A percentile compares a stretch with the other conserved stretches of the same genome.
These are phyloP conservation scores for Candida awuae DNA, from an alignment of 805 yeast genomes.

Conservation along the genomic window DNA sequence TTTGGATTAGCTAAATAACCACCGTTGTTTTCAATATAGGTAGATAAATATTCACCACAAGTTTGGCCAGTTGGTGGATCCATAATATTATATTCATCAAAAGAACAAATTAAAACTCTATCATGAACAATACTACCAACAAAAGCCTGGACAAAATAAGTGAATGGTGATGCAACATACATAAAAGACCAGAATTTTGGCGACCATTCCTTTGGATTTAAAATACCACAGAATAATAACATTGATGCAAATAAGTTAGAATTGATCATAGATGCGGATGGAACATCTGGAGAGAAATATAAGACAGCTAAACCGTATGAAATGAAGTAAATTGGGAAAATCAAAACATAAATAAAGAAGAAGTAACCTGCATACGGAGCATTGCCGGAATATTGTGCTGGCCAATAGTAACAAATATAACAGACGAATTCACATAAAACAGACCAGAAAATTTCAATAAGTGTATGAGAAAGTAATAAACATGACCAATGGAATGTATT, in stretches of 20 bases:
- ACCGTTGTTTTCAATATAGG: conserved; percentile 32
- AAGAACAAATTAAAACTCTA: conserved; percentile 40
- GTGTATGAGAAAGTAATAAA: conserved; percentile 43
- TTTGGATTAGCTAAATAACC: conserved; percentile 54
- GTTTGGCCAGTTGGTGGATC: conserved; percentile 60
- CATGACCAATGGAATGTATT: conserved; percentile 68
- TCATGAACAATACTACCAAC: conserved; percentile 43
- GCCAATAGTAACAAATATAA: conserved; percentile 32
- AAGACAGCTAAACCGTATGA: conserved; percentile 48
- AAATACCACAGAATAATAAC: conserved; percentile 60
- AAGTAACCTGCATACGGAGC: conserved; percentile 42
- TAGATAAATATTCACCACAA: conserved; percentile 46
- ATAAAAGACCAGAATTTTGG: conserved; percentile 80
- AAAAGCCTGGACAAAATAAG: conserved; percentile 58
- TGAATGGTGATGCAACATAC: conserved; percentile 64
- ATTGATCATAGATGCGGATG: conserved; percentile 55
- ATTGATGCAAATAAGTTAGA: conserved; percentile 50
- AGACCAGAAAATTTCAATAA: conserved; percentile 58
- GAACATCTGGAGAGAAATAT: conserved; percentile 56
- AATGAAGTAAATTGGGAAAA: conserved; percentile 40
- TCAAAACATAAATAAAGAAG: conserved; percentile 27
- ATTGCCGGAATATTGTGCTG: conserved; percentile 30
- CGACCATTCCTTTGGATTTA: conserved; percentile 48
- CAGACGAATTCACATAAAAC: conserved; percentile 41
- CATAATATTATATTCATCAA: conserved; percentile 40